Percentiles rank a stretch among this genome's conserved stretches.
Conservation (phyloP, 2,329 filamentous ascomycete genomes). For the Diaporthe sp. region DNA sequence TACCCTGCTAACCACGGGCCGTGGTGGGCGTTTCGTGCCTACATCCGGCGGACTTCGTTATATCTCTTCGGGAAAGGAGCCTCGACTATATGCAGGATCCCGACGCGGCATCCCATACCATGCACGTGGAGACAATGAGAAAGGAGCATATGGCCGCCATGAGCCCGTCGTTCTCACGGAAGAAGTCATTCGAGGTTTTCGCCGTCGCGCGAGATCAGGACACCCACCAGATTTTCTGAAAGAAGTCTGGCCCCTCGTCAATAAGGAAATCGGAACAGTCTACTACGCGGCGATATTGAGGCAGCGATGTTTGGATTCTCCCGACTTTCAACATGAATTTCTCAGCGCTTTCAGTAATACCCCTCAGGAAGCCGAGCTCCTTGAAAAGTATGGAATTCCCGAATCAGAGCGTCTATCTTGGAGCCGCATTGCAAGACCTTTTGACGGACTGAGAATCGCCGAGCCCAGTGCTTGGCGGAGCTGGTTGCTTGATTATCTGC, state of each 20-base stretch:
- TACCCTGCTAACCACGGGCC: background rate
- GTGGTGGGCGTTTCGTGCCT: background rate
- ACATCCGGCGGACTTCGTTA: background rate
- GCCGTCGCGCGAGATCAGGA: background rate
- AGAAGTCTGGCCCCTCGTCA: conserved; percentile 3
- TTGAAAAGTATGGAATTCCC: background rate
- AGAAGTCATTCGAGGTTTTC: background rate
- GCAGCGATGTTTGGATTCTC: background rate
- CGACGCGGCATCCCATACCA: conserved; percentile 10
- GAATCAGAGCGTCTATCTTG: background rate
- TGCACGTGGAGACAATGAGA: conserved; percentile 3
- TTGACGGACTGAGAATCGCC: background rate
- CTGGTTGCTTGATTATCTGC: conserved; percentile 11
- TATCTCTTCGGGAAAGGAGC: conserved; percentile 3
- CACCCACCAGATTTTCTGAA: background rate
- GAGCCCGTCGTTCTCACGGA: background rate
- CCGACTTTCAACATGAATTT: background rate
- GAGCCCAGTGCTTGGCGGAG: background rate
- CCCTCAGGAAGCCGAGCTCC: background rate
- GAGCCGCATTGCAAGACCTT: background rate
- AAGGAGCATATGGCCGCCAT: background rate
- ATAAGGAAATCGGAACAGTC: background rate
- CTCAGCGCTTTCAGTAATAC: background rate
- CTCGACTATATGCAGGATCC: conserved; percentile 6
- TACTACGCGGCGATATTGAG: background rate